Base-by-base conservation (phyloP, 163 green algal genomes). In the Volvox carteri region DNA sequence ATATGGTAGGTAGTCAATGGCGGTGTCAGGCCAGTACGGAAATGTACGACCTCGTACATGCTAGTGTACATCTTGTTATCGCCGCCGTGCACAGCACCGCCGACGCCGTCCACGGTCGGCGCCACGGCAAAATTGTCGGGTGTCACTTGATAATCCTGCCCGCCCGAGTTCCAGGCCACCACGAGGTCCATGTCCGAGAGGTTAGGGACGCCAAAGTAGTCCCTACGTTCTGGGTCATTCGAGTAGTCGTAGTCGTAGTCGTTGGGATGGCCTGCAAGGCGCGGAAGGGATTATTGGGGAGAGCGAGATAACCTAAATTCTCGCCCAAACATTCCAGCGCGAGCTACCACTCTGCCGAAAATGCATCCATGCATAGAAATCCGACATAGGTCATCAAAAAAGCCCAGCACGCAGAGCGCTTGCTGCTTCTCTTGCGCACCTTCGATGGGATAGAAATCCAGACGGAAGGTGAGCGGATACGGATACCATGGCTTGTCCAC, bases 231-330 rank as follows among this genome's bases (percentile, higher is more conserved):
- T 12, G 58, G 12, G 37, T 76, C 14, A 9, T 39, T 21, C 2
- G 37, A 2, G 39, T 78, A 78, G 33, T 78, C 70, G 70, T 78
- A 78, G 70, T 78, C 70, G 70, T 78, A 78, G 19, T 78, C 70
- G 39, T 78, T 78, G 39, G 37, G 2, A 23, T 35, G 1, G 12
- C 70, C 70, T 78, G 70, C 4, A 65, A 23, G 28, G n/a, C n/a
- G n/a, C n/a, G n/a, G n/a, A n/a, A n/a, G n/a, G n/a, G n/a, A n/a
- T n/a, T n/a, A n/a, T n/a, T n/a, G n/a, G n/a, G n/a, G n/a, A n/a
- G n/a, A n/a, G n/a, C n/a, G n/a, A n/a, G n/a, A n/a, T n/a, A n/a
- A n/a, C n/a, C n/a, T n/a, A n/a, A n/a, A n/a, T n/a, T n/a, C n/a
- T n/a, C n/a, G n/a, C n/a, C n/a, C n/a, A n/a, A n/a, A n/a, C n/a